Percentiles rank a stretch among this genome's conserved stretches.
phyloP scores from a whole-genome alignment of 495 filamentous ascomycete species.

The Podospora didyma region DNA sequence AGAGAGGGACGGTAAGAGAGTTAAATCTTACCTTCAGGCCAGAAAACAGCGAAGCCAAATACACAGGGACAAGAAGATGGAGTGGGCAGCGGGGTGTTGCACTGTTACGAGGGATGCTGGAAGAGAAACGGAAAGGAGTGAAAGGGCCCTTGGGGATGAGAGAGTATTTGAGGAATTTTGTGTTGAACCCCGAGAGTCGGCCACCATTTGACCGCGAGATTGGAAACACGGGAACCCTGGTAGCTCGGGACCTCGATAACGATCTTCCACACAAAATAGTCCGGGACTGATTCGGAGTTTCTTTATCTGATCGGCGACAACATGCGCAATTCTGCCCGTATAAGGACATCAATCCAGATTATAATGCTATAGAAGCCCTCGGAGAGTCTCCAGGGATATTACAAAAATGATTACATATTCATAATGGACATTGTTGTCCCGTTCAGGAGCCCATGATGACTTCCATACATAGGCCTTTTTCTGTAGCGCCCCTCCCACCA shows the following conservation, averaged over 20 bases:
- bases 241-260: conserved; percentile 3
- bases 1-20: neutral
- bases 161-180: conserved; percentile 37
- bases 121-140: conserved; percentile 22
- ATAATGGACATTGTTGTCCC: too few species aligned
- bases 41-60: conserved; percentile 7
- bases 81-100: conserved; percentile 6
- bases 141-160: conserved; percentile 15
- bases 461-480: too few species aligned
- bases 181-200: conserved; percentile 26
- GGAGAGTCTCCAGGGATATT: too few species aligned
- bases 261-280: conserved; percentile 19
- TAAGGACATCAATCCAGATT: too few species aligned
- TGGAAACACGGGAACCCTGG: conserved; percentile 9
- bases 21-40: conserved; percentile 10
- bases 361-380: too few species aligned
- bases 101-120: conserved; percentile 16
- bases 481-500: neutral
- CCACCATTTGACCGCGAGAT: conserved; percentile 21
- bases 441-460: too few species aligned
- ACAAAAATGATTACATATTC: too few species aligned
- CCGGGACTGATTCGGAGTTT: neutral
- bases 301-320: neutral
- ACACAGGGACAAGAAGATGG: conserved; percentile 2
- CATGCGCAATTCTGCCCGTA: neutral